phyloP scores from a whole-genome alignment of 495 filamentous ascomycete genomes.

The Oidiodendron maius region DNA sequence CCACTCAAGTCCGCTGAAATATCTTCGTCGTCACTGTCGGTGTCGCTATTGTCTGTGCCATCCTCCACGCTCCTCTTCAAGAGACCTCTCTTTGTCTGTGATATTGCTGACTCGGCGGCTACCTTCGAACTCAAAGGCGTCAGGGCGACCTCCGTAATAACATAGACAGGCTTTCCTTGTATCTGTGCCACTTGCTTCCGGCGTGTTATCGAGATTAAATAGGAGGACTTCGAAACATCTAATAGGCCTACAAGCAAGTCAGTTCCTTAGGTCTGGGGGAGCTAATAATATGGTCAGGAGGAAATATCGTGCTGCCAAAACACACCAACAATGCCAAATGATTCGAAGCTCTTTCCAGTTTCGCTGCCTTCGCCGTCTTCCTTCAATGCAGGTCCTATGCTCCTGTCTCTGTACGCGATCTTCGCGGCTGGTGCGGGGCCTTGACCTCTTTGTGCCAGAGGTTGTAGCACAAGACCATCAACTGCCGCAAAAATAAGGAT shows the following conservation, averaged over 20 bases:
- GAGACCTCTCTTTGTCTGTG: conserved; percentile 50
- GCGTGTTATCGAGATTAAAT: conserved; percentile 76
- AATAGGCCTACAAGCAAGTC: conserved; percentile 55
- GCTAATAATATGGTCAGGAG: no score
- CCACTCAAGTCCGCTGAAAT: conserved; percentile 9
- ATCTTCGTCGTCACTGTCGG: conserved; percentile 25
- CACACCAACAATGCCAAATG: conserved; percentile 82
- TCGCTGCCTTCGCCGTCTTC: conserved; percentile 12
- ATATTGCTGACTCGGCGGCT: conserved; percentile 67
- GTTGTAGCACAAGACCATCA: conserved; percentile 82
- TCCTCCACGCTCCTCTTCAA: conserved; percentile 20
- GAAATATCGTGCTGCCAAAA: neutral
- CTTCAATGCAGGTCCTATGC: conserved; percentile 39
- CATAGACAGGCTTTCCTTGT: conserved; percentile 73
- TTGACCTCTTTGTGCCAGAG: conserved; percentile 46
- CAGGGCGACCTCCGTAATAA: conserved; percentile 77
- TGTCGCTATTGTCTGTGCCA: conserved; percentile 27
- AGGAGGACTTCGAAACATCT: conserved; percentile 65
- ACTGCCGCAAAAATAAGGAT: conserved; percentile 74
- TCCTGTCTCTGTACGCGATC: conserved; percentile 70
- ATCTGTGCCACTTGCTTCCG: conserved; percentile 86
- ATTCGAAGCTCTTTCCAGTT: conserved; percentile 51
- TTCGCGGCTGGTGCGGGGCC: conserved; percentile 45
- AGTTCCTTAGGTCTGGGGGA: no score
- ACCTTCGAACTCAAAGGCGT: conserved; percentile 73